Percentiles rank a stretch among this genome's conserved stretches.
phyloP scores from a whole-genome alignment of 805 yeast genomes.

The Candida chilensis region DNA sequence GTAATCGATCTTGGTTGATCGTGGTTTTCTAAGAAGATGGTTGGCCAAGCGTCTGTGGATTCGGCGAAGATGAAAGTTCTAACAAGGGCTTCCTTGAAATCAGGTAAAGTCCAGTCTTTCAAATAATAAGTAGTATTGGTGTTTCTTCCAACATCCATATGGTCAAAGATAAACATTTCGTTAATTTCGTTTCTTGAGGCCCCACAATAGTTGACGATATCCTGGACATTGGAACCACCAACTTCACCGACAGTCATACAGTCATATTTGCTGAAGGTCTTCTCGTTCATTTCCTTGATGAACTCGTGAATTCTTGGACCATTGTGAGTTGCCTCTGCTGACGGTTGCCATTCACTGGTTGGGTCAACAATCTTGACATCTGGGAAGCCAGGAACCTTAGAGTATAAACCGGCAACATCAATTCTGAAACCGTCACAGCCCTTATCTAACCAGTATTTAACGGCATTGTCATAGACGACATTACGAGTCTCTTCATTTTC shows the following conservation, averaged over 20 bases:
- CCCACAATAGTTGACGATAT: slow-evolving; percentile 29
- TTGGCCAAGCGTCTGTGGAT: slow-evolving; percentile 33
- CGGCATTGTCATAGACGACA: slow-evolving; percentile 32
- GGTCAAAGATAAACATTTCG: slow-evolving; percentile 27
- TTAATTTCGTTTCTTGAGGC: slow-evolving; percentile 25
- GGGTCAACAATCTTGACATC: slow-evolving; percentile 27
- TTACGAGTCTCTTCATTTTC: slow-evolving; percentile 43
- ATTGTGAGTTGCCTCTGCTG: slow-evolving; percentile 12
- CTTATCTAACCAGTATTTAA: slow-evolving; percentile 26
- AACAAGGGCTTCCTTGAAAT: slow-evolving; percentile 29
- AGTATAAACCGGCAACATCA: slow-evolving; percentile 29
- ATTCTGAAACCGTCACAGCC: slow-evolving; percentile 33
- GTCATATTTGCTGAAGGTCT: slow-evolving; percentile 34
- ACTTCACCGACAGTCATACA: slow-evolving; percentile 53
- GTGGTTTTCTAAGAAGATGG: slow-evolving; percentile 28
- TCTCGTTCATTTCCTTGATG: slow-evolving; percentile 30
- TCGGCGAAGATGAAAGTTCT: slow-evolving; percentile 26
- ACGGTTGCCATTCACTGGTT: slow-evolving; percentile 21
- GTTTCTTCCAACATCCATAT: slow-evolving; percentile 25
- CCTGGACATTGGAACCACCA: slow-evolving; percentile 32
- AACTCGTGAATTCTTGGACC: slow-evolving; percentile 34
- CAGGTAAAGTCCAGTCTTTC: slow-evolving; percentile 20
- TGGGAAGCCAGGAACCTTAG: slow-evolving; percentile 20
- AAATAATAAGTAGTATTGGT: slow-evolving; percentile 22
- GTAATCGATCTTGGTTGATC: slow-evolving; percentile 27